These are phyloP conservation scores for Colletotrichum cuscutae DNA, from an alignment of 2,329 filamentous ascomycete species.

Conservation along the genomic window DNA sequence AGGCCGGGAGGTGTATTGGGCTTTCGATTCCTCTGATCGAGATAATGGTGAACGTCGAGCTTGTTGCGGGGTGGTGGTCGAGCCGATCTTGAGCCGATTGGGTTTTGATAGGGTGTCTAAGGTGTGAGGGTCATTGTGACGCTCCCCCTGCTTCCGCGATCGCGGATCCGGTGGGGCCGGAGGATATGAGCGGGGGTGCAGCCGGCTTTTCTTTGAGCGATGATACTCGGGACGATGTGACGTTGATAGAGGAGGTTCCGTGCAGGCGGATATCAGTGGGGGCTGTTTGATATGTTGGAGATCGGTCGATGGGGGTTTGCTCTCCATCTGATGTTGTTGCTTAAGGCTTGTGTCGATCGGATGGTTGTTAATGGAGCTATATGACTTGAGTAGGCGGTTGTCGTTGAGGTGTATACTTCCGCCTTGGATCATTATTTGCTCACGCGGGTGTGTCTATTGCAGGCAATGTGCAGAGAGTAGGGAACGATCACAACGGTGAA, in stretches of 20 bases:
- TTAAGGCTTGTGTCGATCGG: neutral
- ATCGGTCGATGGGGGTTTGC: neutral
- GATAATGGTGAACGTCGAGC: too few relatives aligned
- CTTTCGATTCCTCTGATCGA: too few relatives aligned
- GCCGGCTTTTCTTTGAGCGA: neutral
- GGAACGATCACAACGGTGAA: too few relatives aligned
- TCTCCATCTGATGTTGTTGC: neutral
- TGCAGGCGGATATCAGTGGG: neutral
- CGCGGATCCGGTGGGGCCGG: too few relatives aligned
- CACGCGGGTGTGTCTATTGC: too few relatives aligned
- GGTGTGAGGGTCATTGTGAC: conserved; percentile 6
- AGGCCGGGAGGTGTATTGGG: too few relatives aligned
- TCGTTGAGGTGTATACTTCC: too few relatives aligned
- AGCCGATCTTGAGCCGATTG: neutral
- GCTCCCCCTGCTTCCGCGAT: neutral
- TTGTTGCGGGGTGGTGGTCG: neutral
- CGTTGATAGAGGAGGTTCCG: neutral
- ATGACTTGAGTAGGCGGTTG: too few relatives aligned
- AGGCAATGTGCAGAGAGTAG: too few relatives aligned
- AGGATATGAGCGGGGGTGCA: neutral
- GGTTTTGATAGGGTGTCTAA: too few relatives aligned
- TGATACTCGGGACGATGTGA: conserved; percentile 22
- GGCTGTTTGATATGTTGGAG: neutral
- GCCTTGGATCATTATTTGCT: too few relatives aligned
- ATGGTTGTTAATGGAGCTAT: neutral